Base-by-base conservation (phyloP, 2,329 filamentous ascomycete genomes). In the Pezicula rhizophila region DNA sequence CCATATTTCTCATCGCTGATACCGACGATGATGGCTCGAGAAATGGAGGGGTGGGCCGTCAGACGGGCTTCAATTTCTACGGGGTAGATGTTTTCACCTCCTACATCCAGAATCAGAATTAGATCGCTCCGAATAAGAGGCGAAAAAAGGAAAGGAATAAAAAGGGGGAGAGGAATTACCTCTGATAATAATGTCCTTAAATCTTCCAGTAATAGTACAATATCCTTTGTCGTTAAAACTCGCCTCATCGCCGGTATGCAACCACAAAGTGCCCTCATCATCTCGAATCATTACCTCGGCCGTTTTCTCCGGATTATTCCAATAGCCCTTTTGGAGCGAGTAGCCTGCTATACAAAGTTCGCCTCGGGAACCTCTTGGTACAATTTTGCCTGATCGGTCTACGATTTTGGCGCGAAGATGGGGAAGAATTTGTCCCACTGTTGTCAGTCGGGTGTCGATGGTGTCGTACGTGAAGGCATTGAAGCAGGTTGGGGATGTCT, bases 401-500 rank as follows among this genome's bases (percentile, higher is more conserved):
- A 87, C 78, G 2, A 88, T 70, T 70, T 93, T 95, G 45, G 87
- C 87, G 35, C 78, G 76, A 2, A 81, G 79, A 60, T 91, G 86
- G 3, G 87, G 87, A 71, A 92, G 80, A 41, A 91, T 70, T 14
- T 82, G 85, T 3, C 87, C 87, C 0, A 91, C 88, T 0, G 86
- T 90, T 2, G 78, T 80, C 20, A 91, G 71, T 33, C 86, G 76
- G 34, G 73, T 76, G 53, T 82, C 72, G 44, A 89, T 78, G 1
- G 79, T 77, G 64, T 91, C 87, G 50, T 85, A 79, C 0, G 84
- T 87, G 60, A 86, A 84, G 10, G 87, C 84, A 57, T 89, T 91
- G 72, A 90, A 91, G 67, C 85, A 87, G 0, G 86, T 89, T 0
- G 87, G 87, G 2, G 80, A 85, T 0, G 87, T 84, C 69, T 92